Evolutionary conservation across 345 rosid species (phyloP), one percentile per base, ranked within the genome.

Genomic region (Citrus hindsii): DNA sequence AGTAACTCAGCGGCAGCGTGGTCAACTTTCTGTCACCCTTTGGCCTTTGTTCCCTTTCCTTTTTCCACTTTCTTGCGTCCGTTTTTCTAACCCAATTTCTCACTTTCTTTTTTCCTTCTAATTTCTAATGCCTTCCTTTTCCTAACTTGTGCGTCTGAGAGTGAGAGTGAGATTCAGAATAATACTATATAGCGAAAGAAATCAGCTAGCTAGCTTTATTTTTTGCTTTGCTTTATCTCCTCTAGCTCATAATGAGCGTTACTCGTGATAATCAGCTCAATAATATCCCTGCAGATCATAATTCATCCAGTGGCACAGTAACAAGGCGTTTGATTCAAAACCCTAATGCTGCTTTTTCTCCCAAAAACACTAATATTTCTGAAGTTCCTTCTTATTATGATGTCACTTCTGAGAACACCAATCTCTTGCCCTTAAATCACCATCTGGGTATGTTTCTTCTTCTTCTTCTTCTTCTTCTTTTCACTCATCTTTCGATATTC

Each of bases 361-460:
- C 67, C 32, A 28, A 35, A 37, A n/a, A 22, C 19, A 74, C 70
- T 14, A 3, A 24, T 8, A 0, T 33, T 72, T 71, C 65, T 33
- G n/a, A 30, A 35, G 14, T 53, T 40, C 74, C 60, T 76, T 40
- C 59, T 67, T 53, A 24, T 63, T 65, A 71, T 40, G 19, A 5
- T 61, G 53, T 70, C 70, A 61, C 9, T 24, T n/a, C 58, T 51
- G 48, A 59, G 27, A 7, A 46, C 38, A 35, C 62, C 78, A 51
- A 55, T 40, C 71, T 59, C 60, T 58, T 60, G 4, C 58, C 77
- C 46, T 53, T 69, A n/a, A 73, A 67, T 40, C 66, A 73, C 40
- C 76, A 76, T 59, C 73, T 75, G 71, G 81, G 84, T 79, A 63
- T 22, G 69, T n/a, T n/a, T 63, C 6, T n/a, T 51, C 61, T 46